Evolutionary conservation across 2,329 filamentous ascomycete genomes (phyloP), one percentile per base, ranked within the genome.

Genomic region (Colletotrichum falcatum): DNA sequence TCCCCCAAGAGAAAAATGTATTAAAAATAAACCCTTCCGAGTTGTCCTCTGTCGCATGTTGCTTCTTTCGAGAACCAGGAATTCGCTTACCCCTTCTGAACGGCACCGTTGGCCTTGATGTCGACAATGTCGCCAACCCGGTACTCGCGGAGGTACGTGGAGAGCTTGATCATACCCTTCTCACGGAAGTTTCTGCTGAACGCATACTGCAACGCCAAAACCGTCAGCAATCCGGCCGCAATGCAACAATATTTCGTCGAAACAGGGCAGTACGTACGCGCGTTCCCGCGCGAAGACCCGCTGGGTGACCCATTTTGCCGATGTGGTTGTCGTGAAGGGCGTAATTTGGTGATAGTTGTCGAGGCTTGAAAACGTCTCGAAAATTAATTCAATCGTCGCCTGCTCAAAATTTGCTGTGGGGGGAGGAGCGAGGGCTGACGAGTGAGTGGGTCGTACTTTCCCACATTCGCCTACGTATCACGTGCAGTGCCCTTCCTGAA

Each of bases 71-170:
- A 71, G 68, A 61, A 68, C 18, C 6, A 46, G 70, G 68, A 72
- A 72, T 74, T 76, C 74, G 76, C 91, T 91, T 88, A 96, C 93
- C 94, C 95, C 91, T 97, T 97, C 89, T 97, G 95, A 76, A 97
- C 93, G 82, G 94, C 96, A 92, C 95, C 96, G 89, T 99, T 98
- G 82, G 93, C 93, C 87, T 97, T 97, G 84, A 99, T 94, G 84
- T 99, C 96, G 82, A 99, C 96, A 79, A 98, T 98, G 82, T 99
- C 96, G 85, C 96, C 96, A 82, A 99, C 96, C 91, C 92, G 94
- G 92, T 97, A 98, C 83, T 93, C 90, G 85, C 91, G 91, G 81
- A 99, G 88, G 90, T 98, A 99, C 83, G 95, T 98, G 79, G 92
- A 94, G 82, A 98, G 88, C 80, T 89, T 87, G 87, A 99, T 98